A percentile compares a stretch with the other conserved stretches of the same genome.
phyloP scores from a whole-genome alignment of 257 asterid genomes.

The Nicotiana undulata region DNA sequence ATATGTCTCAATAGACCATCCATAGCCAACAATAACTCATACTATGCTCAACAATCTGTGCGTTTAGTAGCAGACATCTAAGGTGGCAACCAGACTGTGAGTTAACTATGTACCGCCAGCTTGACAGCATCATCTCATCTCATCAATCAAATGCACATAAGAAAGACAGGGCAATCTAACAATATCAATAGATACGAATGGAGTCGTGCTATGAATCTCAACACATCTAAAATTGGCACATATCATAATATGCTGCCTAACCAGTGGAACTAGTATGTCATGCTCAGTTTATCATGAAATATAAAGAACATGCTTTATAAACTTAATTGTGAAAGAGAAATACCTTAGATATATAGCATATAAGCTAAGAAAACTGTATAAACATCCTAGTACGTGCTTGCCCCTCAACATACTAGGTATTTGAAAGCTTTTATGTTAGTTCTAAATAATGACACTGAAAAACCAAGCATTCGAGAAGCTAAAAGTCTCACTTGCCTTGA shows the following conservation, averaged over 20 bases:
- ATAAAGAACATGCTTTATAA: not conserved
- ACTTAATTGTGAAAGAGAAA: not conserved
- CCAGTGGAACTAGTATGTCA: not conserved
- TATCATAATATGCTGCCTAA: not conserved
- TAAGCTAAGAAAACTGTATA: not conserved
- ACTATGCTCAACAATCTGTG: not conserved
- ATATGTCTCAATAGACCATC: not conserved
- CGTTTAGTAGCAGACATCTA: not conserved
- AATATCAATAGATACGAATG: not conserved
- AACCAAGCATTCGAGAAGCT: not conserved
- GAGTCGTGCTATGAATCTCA: not conserved
- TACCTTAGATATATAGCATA: not conserved
- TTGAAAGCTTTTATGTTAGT: not conserved
- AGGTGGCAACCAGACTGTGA: not conserved
- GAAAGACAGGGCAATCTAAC: not conserved
- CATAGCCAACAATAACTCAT: not conserved
- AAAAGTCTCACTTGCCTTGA: not conserved
- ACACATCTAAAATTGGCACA: not conserved
- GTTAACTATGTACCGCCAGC: too few relatives aligned
- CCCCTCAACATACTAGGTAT: not conserved
- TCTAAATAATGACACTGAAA: not conserved
- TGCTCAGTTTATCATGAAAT: not conserved
- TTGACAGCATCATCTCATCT: not conserved
- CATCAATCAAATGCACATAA: not conserved
- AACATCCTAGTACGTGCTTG: not conserved